Evolutionary conservation across 257 asterid species (phyloP), one percentile per base, ranked within the genome.

Genomic region (Euphrasia confusa): DNA sequence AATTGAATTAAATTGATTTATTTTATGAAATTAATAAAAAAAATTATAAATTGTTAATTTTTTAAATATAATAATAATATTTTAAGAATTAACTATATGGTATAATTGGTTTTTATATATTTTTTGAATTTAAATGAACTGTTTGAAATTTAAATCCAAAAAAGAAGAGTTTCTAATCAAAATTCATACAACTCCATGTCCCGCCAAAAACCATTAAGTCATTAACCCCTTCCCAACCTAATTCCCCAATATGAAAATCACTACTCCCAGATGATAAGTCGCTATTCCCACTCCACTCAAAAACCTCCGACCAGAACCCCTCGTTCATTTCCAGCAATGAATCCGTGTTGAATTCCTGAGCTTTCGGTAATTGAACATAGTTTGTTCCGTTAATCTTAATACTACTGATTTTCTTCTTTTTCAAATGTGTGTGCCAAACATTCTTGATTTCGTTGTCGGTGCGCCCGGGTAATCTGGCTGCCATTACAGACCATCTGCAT

Each of bases 381-480:
- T 60, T 65, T 14, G 17, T n/a, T 2, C n/a, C 18, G 24, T 21
- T 21, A 21, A 21, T 42, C 1, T 21, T 21, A 21, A 21, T 42
- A 7, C 5, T 67, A 18, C 44, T 32, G 32, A 65, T 5, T 62
- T 18, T 70, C 59, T 79, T 48, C 24, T 47, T 79, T 74, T 79
- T 79, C 68, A 79, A 71, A 50, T 71, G 70, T n/a, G 81, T 76
- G 61, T 79, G 69, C 84, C 84, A 79, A 10, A 79, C 69, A 30
- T 79, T 79, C 17, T 79, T 79, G 1, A 79, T 79, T 52, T 79
- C 84, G 70, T 79, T 79, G 65, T 79, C 84, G 0, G 84, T 79
- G 1, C 84, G 79, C 59, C 84, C 84, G 10, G 84, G 78, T 45
- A 79, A 73, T 71, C 63, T 71, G 15, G 81, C 75, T 45, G 81